Percentiles rank a stretch among this genome's conserved stretches.
phyloP scores from a whole-genome alignment of 495 filamentous ascomycete genomes.

The Podospora fimiseda region DNA sequence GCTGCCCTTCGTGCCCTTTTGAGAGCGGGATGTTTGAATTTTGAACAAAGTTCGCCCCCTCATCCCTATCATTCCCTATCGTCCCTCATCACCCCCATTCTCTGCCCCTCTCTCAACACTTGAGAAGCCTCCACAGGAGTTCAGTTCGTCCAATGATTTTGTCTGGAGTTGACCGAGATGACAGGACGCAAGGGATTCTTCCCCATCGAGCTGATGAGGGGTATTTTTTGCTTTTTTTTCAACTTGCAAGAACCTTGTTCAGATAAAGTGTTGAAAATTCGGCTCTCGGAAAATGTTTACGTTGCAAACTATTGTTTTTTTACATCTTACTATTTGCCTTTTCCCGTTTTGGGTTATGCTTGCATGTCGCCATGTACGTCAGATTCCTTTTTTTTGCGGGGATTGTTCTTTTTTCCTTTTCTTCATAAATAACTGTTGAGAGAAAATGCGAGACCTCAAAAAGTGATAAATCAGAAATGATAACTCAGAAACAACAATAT shows the following conservation, averaged over 20 bases:
- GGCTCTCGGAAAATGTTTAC: not conserved
- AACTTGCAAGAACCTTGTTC: not conserved
- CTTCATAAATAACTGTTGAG: not conserved
- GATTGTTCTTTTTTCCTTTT: not conserved
- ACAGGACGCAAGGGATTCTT: too few species aligned
- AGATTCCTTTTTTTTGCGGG: conserved; percentile 3
- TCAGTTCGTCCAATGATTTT: not conserved
- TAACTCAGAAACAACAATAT: too few species aligned
- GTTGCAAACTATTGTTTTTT: not conserved
- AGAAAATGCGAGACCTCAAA: not conserved
- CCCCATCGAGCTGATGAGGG: not conserved
- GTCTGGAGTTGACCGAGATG: too few species aligned
- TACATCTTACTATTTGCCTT: not conserved
- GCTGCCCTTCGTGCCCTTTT: too few species aligned
- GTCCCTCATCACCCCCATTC: too few species aligned
- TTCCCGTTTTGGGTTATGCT: not conserved
- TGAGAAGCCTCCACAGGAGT: too few species aligned
- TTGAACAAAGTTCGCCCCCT: too few species aligned
- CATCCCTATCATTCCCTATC: too few species aligned
- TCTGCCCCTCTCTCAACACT: too few species aligned
- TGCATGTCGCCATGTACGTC: conserved; percentile 5
- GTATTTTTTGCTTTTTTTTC: not conserved
- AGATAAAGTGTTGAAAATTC: not conserved
- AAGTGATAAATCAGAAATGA: not conserved
- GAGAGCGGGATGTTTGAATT: too few species aligned